Evolutionary conservation across 2,329 filamentous ascomycete genomes (phyloP).

Genomic region (Aureobasidium subglaciale): DNA sequence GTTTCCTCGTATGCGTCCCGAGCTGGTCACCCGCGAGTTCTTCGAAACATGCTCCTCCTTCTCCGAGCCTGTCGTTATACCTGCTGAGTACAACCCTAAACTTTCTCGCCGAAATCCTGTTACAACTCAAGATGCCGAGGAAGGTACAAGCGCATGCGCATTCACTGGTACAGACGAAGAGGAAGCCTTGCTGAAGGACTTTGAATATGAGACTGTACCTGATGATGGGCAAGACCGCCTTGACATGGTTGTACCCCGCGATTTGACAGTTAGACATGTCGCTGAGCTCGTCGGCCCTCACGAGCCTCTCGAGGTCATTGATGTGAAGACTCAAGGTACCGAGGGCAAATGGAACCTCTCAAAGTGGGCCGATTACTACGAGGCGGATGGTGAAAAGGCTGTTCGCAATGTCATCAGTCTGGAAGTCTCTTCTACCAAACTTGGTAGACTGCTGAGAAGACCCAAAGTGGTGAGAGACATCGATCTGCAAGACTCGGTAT

Average conservation of each 20-base stretch:
- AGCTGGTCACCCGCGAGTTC: conserved; percentile 56
- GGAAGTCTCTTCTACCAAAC: conserved; percentile 57
- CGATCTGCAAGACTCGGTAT: conserved; percentile 50
- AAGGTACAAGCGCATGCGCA: conserved; percentile 23
- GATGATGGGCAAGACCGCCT: conserved; percentile 58
- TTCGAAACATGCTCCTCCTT: conserved; percentile 58
- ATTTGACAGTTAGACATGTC: conserved; percentile 56
- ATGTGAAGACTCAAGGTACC: conserved; percentile 62
- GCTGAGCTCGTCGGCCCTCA: conserved; percentile 57
- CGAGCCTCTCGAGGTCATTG: conserved; percentile 58
- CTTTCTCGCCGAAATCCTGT: conserved; percentile 16
- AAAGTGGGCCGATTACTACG: conserved; percentile 62
- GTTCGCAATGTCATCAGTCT: conserved; percentile 64
- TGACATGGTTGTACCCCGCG: conserved; percentile 61
- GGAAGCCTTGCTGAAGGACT: conserved; percentile 29
- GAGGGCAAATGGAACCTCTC: conserved; percentile 59
- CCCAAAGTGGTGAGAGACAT: conserved; percentile 60
- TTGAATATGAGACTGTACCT: conserved; percentile 42
- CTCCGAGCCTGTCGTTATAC: conserved; percentile 60
- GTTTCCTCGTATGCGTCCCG: conserved; percentile 57
- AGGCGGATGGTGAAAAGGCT: conserved; percentile 53
- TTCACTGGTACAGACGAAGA: conserved; percentile 13
- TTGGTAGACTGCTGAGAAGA: conserved; percentile 55
- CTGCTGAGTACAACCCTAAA: conserved; percentile 53
- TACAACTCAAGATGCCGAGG: background rate